These are phyloP conservation scores for Macrolepiota albuminosa DNA, from an alignment of 768 basidiomycete species.

Conservation along the genomic window DNA sequence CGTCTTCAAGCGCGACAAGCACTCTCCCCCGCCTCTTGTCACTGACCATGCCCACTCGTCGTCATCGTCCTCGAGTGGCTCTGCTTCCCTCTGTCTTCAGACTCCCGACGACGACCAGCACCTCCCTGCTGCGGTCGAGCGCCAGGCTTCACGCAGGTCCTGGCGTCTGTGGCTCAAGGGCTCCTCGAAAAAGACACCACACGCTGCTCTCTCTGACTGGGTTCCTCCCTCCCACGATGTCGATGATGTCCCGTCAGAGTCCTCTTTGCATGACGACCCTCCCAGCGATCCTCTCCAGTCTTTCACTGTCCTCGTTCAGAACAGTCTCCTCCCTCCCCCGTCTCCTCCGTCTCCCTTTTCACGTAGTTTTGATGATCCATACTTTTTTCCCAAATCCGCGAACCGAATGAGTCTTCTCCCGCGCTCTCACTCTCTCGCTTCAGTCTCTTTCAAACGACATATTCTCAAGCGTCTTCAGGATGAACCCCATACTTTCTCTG, in stretches of 20 bases:
- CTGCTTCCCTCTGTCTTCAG: slow-evolving; percentile 47
- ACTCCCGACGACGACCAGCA: slow-evolving; percentile 56
- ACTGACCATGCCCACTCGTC: slow-evolving; percentile 43
- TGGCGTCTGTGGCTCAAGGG: slow-evolving; percentile 53
- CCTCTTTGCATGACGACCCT: slow-evolving; percentile 7
- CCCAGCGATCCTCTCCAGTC: slow-evolving; percentile 4
- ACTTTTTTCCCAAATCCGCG: slow-evolving; percentile 52
- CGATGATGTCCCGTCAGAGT: slow-evolving; percentile 15
- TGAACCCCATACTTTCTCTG: slow-evolving; percentile 26
- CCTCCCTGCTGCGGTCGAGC: slow-evolving; percentile 20
- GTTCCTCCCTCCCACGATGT: slow-evolving; percentile 16
- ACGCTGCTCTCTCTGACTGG: slow-evolving; percentile 24
- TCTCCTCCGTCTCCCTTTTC: slow-evolving; percentile 48
- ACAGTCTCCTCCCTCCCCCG: slow-evolving; percentile 36
- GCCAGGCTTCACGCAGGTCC: slow-evolving; percentile 35
- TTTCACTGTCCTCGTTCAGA: slow-evolving; percentile 38
- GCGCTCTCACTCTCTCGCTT: slow-evolving; percentile 34
- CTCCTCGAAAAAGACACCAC: slow-evolving; percentile 15
- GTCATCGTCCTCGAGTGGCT: slow-evolving; percentile 58
- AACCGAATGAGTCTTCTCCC: slow-evolving; percentile 35
- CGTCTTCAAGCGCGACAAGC: slow-evolving; percentile 48
- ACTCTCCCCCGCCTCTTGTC: slow-evolving; percentile 19
- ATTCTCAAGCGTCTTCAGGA: slow-evolving; percentile 43
- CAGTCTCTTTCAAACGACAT: slow-evolving; percentile 44
- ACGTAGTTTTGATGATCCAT: slow-evolving; percentile 27